Base-by-base conservation (phyloP, 78 protist species). In the Pigoraptor vietnamica region DNA sequence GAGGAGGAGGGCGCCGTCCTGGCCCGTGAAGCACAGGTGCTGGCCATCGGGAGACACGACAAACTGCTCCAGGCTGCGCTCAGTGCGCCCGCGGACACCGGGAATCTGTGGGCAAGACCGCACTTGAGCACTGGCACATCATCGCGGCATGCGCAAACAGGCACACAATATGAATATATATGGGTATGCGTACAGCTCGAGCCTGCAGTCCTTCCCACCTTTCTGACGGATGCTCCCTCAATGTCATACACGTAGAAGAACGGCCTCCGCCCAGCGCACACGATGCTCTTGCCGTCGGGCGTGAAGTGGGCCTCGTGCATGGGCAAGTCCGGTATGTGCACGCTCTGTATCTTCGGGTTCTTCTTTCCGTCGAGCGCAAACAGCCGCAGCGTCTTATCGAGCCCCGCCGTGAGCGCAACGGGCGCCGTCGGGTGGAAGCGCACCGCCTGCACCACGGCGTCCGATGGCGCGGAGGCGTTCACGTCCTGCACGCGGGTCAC, bases 311-410 rank as follows among this genome's bases (percentile, higher is more conserved):
- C 91, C 24, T 40, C 39, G 38, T 1, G 39, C 23, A 92, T 37
- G 87, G 91, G 94, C 86, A 88, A 25, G n/a, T 81, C 56, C 29
- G 79, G 33, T 10, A 89, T 0, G 40, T 37, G 67, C 23, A 92
- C 39, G 36, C 81, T n/a, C 83, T 92, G 94, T 23, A 92, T 10
- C 81, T 48, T n/a, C 1, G 81, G 21, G 33, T 92, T 92, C 48
- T 23, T 86, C 35, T 33, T 1, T 32, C 94, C 94, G 37, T 92
- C 94, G 55, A 83, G 19, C 39, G 38, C 83, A 23, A 89, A 92
- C 40, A 92, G 88, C 25, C 91, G 91, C 29, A 92, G 81, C 19
- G 91, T 92, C 89, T 89, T 79, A 81, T 92, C 94, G 33, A 86
- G 48, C 9, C 94, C 94, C 0, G 91, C 91, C 14, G 91, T 90